phyloP scores from a whole-genome alignment of 1,284 basidiomycete species.

The Puccinia horiana region DNA sequence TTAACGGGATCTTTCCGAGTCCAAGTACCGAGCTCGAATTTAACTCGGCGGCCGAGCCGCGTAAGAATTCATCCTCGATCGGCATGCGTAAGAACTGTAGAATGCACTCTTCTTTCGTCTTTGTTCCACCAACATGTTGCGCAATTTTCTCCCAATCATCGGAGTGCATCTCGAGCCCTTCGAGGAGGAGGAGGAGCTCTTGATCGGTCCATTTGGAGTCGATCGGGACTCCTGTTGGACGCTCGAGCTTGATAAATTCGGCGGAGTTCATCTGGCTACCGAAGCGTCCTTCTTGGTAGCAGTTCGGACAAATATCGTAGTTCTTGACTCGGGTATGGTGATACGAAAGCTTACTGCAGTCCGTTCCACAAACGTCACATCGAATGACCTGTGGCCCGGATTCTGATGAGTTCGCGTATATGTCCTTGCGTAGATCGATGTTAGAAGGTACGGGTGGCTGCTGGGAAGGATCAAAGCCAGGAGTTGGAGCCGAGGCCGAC shows the following conservation, averaged over 20 bases:
- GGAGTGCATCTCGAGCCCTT: slow-evolving; percentile 96
- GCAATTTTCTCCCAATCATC: slow-evolving; percentile 93
- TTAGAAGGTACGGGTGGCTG: slow-evolving; percentile 63
- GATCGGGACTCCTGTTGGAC: slow-evolving; percentile 62
- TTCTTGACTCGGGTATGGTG: slow-evolving; percentile 90
- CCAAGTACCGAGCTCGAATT: slow-evolving; percentile 68
- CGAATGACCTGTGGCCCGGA: slow-evolving; percentile 17
- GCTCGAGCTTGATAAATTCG: slow-evolving; percentile 86
- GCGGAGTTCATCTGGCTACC: slow-evolving; percentile 94
- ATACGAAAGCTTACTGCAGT: slow-evolving; percentile 74
- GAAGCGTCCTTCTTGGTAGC: slow-evolving; percentile 95
- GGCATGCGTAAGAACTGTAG: slow-evolving; percentile 92
- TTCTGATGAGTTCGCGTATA: slow-evolving; percentile 69
- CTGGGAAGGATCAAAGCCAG: slow-evolving; percentile 56
- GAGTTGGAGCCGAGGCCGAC: slow-evolving; percentile 32
- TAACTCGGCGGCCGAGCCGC: slow-evolving; percentile 57
- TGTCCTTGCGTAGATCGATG: slow-evolving; percentile 78
- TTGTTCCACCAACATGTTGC: slow-evolving; percentile 83
- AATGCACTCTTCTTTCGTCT: slow-evolving; percentile 87
- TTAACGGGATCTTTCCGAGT: slow-evolving; percentile 73
- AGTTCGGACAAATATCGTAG: slow-evolving; percentile 82
- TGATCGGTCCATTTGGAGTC: slow-evolving; percentile 84
- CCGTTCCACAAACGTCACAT: slow-evolving; percentile 60
- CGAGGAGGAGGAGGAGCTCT: slow-evolving; percentile 82
- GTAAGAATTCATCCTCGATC: slow-evolving; percentile 86